Percentiles rank a stretch among this genome's conserved stretches.
Conservation (phyloP, 176 grass and related monocot genomes). For the Musa acuminata region DNA sequence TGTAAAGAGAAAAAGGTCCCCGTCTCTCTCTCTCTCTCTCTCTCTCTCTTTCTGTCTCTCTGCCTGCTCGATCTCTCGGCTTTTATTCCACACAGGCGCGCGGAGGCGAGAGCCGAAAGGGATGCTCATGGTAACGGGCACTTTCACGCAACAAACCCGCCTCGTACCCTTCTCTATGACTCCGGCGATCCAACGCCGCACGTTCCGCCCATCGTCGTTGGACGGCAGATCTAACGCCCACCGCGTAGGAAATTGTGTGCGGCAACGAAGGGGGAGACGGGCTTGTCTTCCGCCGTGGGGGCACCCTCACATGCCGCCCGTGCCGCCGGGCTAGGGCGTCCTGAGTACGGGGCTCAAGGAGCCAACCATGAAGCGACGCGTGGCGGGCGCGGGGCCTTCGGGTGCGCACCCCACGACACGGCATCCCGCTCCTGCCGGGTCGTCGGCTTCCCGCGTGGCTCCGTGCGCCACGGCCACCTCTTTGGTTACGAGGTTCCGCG, state of each 20-base stretch:
- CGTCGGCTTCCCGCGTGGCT: neutral
- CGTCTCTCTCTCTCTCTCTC: conserved; percentile 12
- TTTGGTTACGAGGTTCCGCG: neutral
- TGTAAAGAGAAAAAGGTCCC: conserved; percentile 25
- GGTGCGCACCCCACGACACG: neutral
- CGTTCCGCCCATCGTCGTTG: neutral
- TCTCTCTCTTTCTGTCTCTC: neutral
- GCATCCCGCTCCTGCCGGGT: conserved; percentile 6
- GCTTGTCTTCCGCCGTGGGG: neutral
- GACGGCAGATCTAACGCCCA: neutral
- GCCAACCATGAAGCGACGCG: neutral
- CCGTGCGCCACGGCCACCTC: too few species aligned
- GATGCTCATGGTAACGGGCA: neutral
- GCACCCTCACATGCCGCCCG: conserved; percentile 21
- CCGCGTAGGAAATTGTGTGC: neutral
- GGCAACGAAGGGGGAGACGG: neutral
- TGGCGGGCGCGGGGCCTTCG: neutral
- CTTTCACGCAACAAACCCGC: neutral
- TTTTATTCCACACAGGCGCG: conserved; percentile 3
- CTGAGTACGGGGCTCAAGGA: neutral
- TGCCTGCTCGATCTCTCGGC: neutral
- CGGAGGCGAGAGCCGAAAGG: neutral
- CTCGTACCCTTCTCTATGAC: neutral
- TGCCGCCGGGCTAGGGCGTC: neutral
- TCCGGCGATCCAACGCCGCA: neutral